Evolutionary conservation across 1,284 basidiomycete species (phyloP).

Genomic region (Papiliotrema laurentii): DNA sequence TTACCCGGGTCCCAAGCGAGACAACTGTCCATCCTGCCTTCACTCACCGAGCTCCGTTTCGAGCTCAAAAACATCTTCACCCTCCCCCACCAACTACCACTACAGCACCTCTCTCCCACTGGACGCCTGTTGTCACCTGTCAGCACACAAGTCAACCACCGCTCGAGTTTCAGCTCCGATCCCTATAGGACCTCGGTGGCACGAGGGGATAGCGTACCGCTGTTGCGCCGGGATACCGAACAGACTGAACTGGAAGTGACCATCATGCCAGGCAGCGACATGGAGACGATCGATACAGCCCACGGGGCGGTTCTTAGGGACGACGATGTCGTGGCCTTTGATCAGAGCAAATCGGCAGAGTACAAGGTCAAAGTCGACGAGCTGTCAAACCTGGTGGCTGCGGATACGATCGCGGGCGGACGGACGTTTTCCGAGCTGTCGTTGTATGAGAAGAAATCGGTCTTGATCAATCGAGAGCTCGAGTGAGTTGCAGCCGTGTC

Average conservation of each 20-base stretch:
- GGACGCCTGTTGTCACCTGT: neutral
- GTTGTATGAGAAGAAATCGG: slow-evolving; percentile 25
- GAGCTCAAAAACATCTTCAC: slow-evolving; percentile 9
- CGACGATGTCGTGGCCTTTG: neutral
- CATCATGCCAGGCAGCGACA: neutral
- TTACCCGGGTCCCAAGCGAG: too few species aligned
- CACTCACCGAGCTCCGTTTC: neutral
- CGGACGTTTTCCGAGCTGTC: slow-evolving; percentile 13
- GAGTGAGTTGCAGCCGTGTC: slow-evolving; percentile 14
- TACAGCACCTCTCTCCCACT: slow-evolving; percentile 3
- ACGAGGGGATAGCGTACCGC: neutral
- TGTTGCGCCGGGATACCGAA: neutral
- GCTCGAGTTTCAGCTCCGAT: neutral
- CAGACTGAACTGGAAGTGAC: neutral
- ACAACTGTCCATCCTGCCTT: slow-evolving; percentile 4
- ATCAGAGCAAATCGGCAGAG: neutral
- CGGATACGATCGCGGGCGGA: slow-evolving; percentile 8
- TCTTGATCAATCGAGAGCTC: slow-evolving; percentile 23
- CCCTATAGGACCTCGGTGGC: neutral
- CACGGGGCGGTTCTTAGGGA: neutral
- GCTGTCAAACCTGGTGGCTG: slow-evolving; percentile 9
- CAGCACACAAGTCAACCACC: too few species aligned
- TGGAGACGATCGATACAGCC: neutral
- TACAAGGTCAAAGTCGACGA: slow-evolving; percentile 8
- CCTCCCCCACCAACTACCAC: slow-evolving; percentile 7